phyloP scores from a whole-genome alignment of 148 eudicot genomes.

The Drosera capensis region DNA sequence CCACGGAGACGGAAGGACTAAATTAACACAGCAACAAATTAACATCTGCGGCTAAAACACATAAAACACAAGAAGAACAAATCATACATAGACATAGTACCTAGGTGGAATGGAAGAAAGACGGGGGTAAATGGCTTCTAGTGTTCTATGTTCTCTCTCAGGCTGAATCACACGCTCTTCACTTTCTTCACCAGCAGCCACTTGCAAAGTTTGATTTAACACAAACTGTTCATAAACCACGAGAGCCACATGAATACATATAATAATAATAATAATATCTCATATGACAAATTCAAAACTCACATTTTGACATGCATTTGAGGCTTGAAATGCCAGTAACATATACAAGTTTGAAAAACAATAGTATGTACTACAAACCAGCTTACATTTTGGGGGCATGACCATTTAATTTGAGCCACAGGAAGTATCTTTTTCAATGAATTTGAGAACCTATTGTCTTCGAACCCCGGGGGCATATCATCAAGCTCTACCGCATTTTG shows the following conservation, averaged over 20 bases:
- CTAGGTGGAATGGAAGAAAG: constrained; percentile 31
- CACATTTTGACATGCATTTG: background rate
- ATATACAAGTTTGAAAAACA: background rate
- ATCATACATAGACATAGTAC: constrained; percentile 12
- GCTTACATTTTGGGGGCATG: constrained; percentile 45
- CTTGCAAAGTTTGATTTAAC: constrained; percentile 25
- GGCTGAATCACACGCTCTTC: constrained; percentile 28
- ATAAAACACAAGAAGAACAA: background rate
- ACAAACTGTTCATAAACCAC: constrained; percentile 23
- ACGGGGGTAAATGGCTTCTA: constrained; percentile 29
- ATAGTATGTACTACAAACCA: background rate
- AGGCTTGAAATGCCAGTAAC: background rate
- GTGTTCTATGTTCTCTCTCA: constrained; percentile 20
- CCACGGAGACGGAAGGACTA: constrained; percentile 28
- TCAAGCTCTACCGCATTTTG: constrained; percentile 6
- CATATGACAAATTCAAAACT: background rate
- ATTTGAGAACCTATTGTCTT: constrained; percentile 12
- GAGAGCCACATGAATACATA: background rate
- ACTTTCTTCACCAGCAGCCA: constrained; percentile 62
- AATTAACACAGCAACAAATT: constrained; percentile 4
- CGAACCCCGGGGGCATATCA: constrained; percentile 9
- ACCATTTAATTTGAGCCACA: constrained; percentile 34
- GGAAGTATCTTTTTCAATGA: constrained; percentile 4
- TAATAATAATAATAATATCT: no score
- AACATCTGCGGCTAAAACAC: background rate